These are phyloP conservation scores for Colletotrichum spinosum DNA, from an alignment of 2,329 filamentous ascomycete genomes.

Conservation along the genomic window DNA sequence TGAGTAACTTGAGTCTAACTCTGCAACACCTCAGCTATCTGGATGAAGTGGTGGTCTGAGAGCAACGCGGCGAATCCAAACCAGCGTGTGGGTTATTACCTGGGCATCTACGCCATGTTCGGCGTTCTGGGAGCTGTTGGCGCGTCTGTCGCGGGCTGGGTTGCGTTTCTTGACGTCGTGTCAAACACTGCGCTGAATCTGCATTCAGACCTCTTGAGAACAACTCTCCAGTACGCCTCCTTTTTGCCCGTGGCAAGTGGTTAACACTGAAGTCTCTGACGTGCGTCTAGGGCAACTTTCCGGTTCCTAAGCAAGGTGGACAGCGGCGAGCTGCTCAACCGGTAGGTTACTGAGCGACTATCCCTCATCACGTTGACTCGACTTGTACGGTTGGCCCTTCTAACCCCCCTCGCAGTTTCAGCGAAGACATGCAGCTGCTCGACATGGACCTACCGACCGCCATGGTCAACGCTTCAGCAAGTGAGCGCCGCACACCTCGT, in stretches of 20 bases:
- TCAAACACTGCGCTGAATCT: slow-evolving; percentile 28
- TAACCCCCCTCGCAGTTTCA: not conserved
- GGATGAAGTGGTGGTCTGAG: slow-evolving; percentile 35
- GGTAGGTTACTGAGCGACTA: not conserved
- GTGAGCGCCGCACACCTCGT: not conserved
- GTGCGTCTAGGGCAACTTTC: slow-evolving; percentile 3
- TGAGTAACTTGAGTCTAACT: not conserved
- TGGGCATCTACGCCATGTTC: slow-evolving; percentile 24
- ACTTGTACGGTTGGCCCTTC: not conserved
- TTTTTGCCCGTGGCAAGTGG: not conserved
- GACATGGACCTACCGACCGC: slow-evolving; percentile 27
- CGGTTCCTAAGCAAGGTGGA: slow-evolving; percentile 10
- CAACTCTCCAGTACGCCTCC: slow-evolving; percentile 4
- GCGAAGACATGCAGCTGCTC: slow-evolving; percentile 31
- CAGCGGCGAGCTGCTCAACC: slow-evolving; percentile 22
- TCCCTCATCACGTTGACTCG: not conserved
- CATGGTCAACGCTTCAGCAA: slow-evolving; percentile 30
- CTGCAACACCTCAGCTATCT: slow-evolving; percentile 6
- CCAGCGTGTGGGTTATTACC: slow-evolving; percentile 5
- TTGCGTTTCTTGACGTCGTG: slow-evolving; percentile 25
- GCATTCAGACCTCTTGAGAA: slow-evolving; percentile 24
- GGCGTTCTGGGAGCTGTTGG: slow-evolving; percentile 13
- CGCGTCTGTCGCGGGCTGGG: slow-evolving; percentile 16
- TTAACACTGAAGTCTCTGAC: not conserved
- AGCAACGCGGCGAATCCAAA: not conserved